Evolutionary conservation across 306 rosid species (phyloP), one percentile per base, ranked within the genome.

Genomic region (Prunus salicina): DNA sequence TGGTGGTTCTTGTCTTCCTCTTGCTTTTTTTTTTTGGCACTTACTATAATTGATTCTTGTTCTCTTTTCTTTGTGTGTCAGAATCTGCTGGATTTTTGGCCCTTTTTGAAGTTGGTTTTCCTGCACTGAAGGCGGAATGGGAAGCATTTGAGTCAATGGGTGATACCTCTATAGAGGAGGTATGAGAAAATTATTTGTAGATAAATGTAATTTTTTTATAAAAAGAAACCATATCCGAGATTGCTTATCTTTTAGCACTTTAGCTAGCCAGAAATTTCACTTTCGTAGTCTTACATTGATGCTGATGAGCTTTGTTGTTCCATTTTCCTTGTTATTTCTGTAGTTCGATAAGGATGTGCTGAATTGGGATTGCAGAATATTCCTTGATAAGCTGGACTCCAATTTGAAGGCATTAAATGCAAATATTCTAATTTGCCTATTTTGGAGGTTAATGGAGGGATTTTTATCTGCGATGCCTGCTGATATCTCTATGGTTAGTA

Each of bases 71-170:
- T 46, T 79, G 15, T 60, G 55, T 78, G 47, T 61, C 86, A 80
- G 81, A 74, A 79, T 80, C 86, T 81, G 82, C 78, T 64, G 84
- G 75, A 68, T 73, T 81, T 78, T 72, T 81, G 69, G 75, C 82
- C 10, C 47, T 89, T 53, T 88, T 92, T 81, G 88, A 89, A 82
- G 73, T 60, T 74, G 28, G 71, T 69, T 89, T 76, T 77, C 92
- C 93, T 62, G 18, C 88, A 64, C 73, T 95, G 77, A 95, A 89
- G 88, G 71, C 82, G 53, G 97, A 95, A 79, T 92, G 95, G 96
- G 90, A 87, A 76, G 81, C 85, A 12, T 69, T 77, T 55, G 87
- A 82, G 75, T 82, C 88, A 38, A 20, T 58, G 15, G 84, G 80
- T 56, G 86, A 86, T 81, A 78, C 70, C 82, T 71, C 76, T 22